phyloP scores from a whole-genome alignment of 495 filamentous ascomycete species.

The Apodospora peruviana region DNA sequence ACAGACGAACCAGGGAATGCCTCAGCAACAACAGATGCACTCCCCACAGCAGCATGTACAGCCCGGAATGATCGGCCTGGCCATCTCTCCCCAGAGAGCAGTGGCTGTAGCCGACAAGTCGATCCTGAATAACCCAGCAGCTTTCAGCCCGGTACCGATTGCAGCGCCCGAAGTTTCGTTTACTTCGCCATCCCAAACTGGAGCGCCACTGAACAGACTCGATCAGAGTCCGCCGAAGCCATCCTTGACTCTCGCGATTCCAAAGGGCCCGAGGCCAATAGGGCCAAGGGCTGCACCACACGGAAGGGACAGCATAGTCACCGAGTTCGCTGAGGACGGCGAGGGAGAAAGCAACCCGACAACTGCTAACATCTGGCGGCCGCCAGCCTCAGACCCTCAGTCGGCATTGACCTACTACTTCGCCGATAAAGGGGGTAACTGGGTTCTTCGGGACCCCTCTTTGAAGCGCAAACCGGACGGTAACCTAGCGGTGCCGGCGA shows the following conservation, averaged over 20 bases:
- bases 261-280: slow-evolving; percentile 4
- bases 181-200: slow-evolving; percentile 10
- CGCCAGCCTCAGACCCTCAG: slow-evolving; percentile 29
- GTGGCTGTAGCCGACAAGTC: neutral
- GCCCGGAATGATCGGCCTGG: slow-evolving; percentile 31
- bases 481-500: slow-evolving; percentile 13
- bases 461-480: slow-evolving; percentile 8
- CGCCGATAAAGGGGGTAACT: slow-evolving; percentile 41
- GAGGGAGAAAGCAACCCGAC: slow-evolving; percentile 27
- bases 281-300: slow-evolving; percentile 7
- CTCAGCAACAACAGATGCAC: neutral
- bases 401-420: slow-evolving; percentile 35
- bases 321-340: slow-evolving; percentile 45
- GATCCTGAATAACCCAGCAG: neutral
- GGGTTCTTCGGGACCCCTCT: slow-evolving; percentile 30
- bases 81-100: slow-evolving; percentile 19
- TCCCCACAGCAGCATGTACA: slow-evolving; percentile 19
- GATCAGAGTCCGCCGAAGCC: slow-evolving; percentile 24
- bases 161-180: slow-evolving; percentile 8
- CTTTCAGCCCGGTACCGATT: neutral
- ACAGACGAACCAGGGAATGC: no score
- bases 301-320: slow-evolving; percentile 34
- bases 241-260: slow-evolving; percentile 29
- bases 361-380: slow-evolving; percentile 33
- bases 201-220: no score